Conservation (phyloP, 2,329 filamentous ascomycete species). For the Aspergillus tubingensis region DNA sequence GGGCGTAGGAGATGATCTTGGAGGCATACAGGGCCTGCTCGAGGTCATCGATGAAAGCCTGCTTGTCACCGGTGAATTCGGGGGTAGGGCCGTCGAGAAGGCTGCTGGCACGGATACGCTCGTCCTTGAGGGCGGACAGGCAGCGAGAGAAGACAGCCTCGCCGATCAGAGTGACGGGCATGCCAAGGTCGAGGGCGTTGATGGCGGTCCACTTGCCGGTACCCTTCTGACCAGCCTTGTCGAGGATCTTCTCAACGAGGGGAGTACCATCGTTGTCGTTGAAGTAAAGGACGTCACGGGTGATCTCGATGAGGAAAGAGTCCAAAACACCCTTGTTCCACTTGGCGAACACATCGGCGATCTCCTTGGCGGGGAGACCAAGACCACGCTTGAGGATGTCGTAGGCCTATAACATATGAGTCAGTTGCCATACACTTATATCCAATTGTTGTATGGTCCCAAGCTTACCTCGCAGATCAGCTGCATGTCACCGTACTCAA, state of each 20-base stretch:
- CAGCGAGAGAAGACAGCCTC: slow-evolving; percentile 96
- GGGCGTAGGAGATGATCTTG: slow-evolving; percentile 99
- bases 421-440: slow-evolving; percentile 1
- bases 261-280: slow-evolving; percentile 90
- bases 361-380: slow-evolving; percentile 86
- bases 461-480: slow-evolving; percentile 88
- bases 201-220: slow-evolving; percentile 99
- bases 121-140: slow-evolving; percentile 88
- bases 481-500: slow-evolving; percentile 99
- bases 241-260: slow-evolving; percentile 97
- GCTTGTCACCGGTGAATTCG: slow-evolving; percentile 85
- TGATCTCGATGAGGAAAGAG: slow-evolving; percentile 99
- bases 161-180: slow-evolving; percentile 97
- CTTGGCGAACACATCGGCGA: slow-evolving; percentile 87
- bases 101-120: slow-evolving; percentile 79
- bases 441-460: background rate
- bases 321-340: slow-evolving; percentile 99
- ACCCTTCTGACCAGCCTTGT: slow-evolving; percentile 98
- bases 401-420: slow-evolving; percentile 69
- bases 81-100: slow-evolving; percentile 76
- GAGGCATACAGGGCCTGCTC: slow-evolving; percentile 99
- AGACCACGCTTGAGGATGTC: slow-evolving; percentile 99
- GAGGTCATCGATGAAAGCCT: slow-evolving; percentile 92
- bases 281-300: slow-evolving; percentile 96
- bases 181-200: slow-evolving; percentile 96